Evolutionary conservation across 176 grass and related monocot genomes (phyloP).

Genomic region (Oryza glaberrima): DNA sequence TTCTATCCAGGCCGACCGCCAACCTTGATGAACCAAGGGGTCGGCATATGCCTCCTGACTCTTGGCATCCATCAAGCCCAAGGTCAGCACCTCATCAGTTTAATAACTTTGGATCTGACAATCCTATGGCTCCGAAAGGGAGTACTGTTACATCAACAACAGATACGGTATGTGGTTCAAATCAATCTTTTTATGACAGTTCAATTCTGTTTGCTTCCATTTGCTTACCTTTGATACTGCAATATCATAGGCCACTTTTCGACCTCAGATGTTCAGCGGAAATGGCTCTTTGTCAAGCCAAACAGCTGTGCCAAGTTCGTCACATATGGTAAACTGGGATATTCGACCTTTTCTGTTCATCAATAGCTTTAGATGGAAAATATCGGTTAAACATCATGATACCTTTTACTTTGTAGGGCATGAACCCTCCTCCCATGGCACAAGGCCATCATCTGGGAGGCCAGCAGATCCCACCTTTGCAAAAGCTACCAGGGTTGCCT

Average conservation of each 20-base stretch:
- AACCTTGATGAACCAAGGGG: constrained; percentile 90
- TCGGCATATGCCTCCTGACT: constrained; percentile 58
- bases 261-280: constrained; percentile 46
- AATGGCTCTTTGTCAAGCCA: constrained; percentile 69
- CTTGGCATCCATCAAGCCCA: constrained; percentile 78
- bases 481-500: constrained; percentile 55
- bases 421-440: constrained; percentile 58
- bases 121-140: constrained; percentile 49
- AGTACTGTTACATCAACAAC: constrained; percentile 56
- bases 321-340: constrained; percentile 64
- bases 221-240: constrained; percentile 38
- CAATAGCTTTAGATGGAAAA: constrained; percentile 25
- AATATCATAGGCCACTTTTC: constrained; percentile 61
- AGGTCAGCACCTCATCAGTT: constrained; percentile 66
- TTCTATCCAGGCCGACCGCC: constrained; percentile 67
- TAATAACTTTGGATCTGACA: constrained; percentile 71
- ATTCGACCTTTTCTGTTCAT: constrained; percentile 18
- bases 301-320: constrained; percentile 54
- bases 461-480: constrained; percentile 70
- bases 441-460: constrained; percentile 63
- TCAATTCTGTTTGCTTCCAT: constrained; percentile 15
- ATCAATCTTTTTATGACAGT: constrained; percentile 33
- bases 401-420: constrained; percentile 57
- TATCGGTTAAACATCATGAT: constrained; percentile 30
- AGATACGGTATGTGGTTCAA: constrained; percentile 67